phyloP scores from a whole-genome alignment of 192 early-diverging fungal species.

The Mortierella antarctica region DNA sequence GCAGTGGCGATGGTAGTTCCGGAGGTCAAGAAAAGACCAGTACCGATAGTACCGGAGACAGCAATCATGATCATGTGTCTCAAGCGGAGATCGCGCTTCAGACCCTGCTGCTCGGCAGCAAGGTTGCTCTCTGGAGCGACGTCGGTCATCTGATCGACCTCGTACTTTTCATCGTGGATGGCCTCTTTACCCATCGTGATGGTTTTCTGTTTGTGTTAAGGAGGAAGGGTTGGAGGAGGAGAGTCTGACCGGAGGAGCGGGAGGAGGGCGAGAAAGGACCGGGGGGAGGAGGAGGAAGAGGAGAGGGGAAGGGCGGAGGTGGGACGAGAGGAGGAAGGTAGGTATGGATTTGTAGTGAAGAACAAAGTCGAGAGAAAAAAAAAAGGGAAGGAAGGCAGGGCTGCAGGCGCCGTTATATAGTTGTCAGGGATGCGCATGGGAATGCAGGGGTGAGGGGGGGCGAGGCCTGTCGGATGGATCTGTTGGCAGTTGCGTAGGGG shows the following conservation, averaged over 20 bases:
- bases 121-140: constrained; percentile 4
- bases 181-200: neutral
- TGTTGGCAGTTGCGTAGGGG: no score
- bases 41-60: constrained; percentile 82
- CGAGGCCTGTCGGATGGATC: no score
- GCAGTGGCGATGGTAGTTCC: constrained; percentile 78
- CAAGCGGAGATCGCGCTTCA: constrained; percentile 67
- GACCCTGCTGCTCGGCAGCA: constrained; percentile 47
- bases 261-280: neutral
- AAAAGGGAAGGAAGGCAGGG: neutral
- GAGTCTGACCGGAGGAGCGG: neutral
- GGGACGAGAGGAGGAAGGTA: neutral
- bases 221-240: neutral
- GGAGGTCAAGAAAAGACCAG: constrained; percentile 87
- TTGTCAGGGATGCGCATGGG: neutral
- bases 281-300: neutral
- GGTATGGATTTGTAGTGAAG: constrained; percentile 31
- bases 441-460: no score
- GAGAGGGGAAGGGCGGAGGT: neutral
- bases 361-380: constrained; percentile 34
- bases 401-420: neutral
- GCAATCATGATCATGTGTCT: constrained; percentile 80
- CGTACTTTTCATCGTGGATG: constrained; percentile 24
- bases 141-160: constrained; percentile 26
- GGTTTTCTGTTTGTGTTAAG: neutral